phyloP scores from a whole-genome alignment of 2,329 filamentous ascomycete genomes.

The Exophiala mesophila region DNA sequence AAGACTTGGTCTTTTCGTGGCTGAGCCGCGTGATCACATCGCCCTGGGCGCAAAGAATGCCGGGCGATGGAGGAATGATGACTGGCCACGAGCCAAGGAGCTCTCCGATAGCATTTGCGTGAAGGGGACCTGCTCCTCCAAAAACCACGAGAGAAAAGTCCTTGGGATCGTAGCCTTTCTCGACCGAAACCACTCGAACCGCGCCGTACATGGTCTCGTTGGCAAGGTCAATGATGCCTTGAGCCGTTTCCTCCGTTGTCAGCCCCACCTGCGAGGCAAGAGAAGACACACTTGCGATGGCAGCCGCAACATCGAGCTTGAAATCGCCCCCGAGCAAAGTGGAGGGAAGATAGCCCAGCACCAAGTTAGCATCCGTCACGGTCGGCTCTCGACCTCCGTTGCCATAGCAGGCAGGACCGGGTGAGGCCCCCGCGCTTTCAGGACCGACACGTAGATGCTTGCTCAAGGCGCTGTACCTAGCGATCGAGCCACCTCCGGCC shows the following conservation, averaged over 20 bases:
- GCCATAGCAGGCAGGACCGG: slow-evolving; percentile 48
- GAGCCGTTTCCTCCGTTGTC: slow-evolving; percentile 39
- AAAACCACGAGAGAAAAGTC: slow-evolving; percentile 50
- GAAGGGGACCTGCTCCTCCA: slow-evolving; percentile 47
- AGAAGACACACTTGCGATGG: slow-evolving; percentile 38
- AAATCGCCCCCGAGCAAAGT: slow-evolving; percentile 45
- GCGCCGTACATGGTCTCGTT: slow-evolving; percentile 52
- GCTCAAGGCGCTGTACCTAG: slow-evolving; percentile 46
- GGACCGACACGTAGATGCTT: slow-evolving; percentile 48
- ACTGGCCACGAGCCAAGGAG: slow-evolving; percentile 49
- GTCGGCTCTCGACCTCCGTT: slow-evolving; percentile 45
- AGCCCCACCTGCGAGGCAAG: slow-evolving; percentile 47
- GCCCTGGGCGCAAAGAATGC: slow-evolving; percentile 47
- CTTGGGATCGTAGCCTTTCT: slow-evolving; percentile 48
- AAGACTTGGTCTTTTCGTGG: no score
- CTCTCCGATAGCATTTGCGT: slow-evolving; percentile 46
- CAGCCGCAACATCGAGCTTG: slow-evolving; percentile 40
- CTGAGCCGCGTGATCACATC: slow-evolving; percentile 48
- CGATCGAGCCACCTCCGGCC: slow-evolving; percentile 48
- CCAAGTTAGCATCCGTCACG: slow-evolving; percentile 47
- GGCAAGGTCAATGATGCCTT: slow-evolving; percentile 47
- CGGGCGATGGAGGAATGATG: slow-evolving; percentile 49
- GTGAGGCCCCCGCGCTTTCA: slow-evolving; percentile 46
- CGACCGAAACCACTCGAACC: slow-evolving; percentile 47
- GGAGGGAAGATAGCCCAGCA: slow-evolving; percentile 45